Evolutionary conservation across 345 rosid species (phyloP).

Genomic region (Eucalyptus cloeziana): DNA sequence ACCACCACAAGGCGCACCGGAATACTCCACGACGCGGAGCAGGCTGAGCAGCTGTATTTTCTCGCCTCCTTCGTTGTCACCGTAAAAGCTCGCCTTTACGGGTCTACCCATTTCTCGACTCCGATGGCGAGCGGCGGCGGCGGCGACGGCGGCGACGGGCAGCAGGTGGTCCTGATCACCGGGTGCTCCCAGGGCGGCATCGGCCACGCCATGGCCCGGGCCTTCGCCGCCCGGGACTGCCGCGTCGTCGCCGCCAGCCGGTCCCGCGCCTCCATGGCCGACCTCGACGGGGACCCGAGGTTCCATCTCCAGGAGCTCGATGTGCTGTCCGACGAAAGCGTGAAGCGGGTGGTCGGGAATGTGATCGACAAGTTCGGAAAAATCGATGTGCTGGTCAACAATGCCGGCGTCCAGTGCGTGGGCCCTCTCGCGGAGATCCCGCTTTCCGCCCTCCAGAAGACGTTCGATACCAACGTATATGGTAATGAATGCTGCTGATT

Average conservation of each 20-base stretch:
- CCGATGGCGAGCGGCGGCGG: background rate
- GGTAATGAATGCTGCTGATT: slow-evolving; percentile 12
- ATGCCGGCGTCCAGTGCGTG: slow-evolving; percentile 77
- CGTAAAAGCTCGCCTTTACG: background rate
- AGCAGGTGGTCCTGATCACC: slow-evolving; percentile 61
- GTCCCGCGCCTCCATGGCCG: slow-evolving; percentile 49
- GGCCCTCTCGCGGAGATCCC: slow-evolving; percentile 86
- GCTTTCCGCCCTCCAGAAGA: slow-evolving; percentile 33
- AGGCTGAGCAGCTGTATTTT: background rate
- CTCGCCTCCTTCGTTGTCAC: background rate
- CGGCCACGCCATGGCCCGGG: slow-evolving; percentile 75
- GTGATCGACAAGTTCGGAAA: slow-evolving; percentile 52
- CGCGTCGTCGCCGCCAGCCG: slow-evolving; percentile 69
- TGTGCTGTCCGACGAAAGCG: slow-evolving; percentile 57
- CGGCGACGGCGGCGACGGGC: background rate
- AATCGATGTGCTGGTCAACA: slow-evolving; percentile 76
- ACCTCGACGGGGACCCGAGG: slow-evolving; percentile 53
- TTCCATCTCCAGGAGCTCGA: slow-evolving; percentile 62
- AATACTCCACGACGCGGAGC: background rate
- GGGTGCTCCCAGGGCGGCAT: slow-evolving; percentile 86
- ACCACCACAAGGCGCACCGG: background rate
- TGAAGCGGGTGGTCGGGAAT: slow-evolving; percentile 20
- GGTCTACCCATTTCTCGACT: background rate
- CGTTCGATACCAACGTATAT: slow-evolving; percentile 65
- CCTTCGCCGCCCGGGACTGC: slow-evolving; percentile 51